phyloP scores from a whole-genome alignment of 2,329 filamentous ascomycete genomes.

The Fusarium neocosmosporiellum region DNA sequence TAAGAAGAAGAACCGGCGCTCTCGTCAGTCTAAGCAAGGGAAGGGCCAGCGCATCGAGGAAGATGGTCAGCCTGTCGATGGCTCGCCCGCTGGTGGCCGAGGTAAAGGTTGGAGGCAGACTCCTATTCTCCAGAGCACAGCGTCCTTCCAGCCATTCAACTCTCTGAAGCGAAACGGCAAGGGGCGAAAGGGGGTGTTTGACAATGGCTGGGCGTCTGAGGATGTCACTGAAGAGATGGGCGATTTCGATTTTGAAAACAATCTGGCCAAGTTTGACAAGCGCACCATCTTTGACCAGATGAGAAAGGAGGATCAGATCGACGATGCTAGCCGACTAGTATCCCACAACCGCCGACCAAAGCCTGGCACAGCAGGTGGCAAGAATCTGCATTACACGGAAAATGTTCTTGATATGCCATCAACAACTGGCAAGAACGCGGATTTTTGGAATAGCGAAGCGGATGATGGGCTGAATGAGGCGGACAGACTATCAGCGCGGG shows the following conservation, averaged over 20 bases:
- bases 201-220: slow-evolving; percentile 95
- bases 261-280: slow-evolving; percentile 95
- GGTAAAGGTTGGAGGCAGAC: slow-evolving; percentile 71
- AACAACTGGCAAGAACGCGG: slow-evolving; percentile 55
- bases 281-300: slow-evolving; percentile 91
- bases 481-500: slow-evolving; percentile 61
- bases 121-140: slow-evolving; percentile 68
- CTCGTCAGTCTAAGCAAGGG: slow-evolving; percentile 48
- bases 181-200: slow-evolving; percentile 57
- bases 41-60: slow-evolving; percentile 45
- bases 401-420: slow-evolving; percentile 81
- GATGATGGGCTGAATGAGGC: slow-evolving; percentile 66
- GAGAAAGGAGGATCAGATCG: slow-evolving; percentile 85
- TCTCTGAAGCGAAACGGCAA: slow-evolving; percentile 68
- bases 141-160: slow-evolving; percentile 72
- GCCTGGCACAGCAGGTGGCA: slow-evolving; percentile 80
- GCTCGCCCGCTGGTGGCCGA: slow-evolving; percentile 46
- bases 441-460: slow-evolving; percentile 81
- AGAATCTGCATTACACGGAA: slow-evolving; percentile 91
- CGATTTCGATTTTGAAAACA: slow-evolving; percentile 93
- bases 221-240: slow-evolving; percentile 95
- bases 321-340: slow-evolving; percentile 91
- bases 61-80: slow-evolving; percentile 39
- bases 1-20: slow-evolving; percentile 48
- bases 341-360: slow-evolving; percentile 82